These are phyloP conservation scores for Entoloma clypeatum DNA, from an alignment of 1,284 basidiomycete species.

Conservation along the genomic window DNA sequence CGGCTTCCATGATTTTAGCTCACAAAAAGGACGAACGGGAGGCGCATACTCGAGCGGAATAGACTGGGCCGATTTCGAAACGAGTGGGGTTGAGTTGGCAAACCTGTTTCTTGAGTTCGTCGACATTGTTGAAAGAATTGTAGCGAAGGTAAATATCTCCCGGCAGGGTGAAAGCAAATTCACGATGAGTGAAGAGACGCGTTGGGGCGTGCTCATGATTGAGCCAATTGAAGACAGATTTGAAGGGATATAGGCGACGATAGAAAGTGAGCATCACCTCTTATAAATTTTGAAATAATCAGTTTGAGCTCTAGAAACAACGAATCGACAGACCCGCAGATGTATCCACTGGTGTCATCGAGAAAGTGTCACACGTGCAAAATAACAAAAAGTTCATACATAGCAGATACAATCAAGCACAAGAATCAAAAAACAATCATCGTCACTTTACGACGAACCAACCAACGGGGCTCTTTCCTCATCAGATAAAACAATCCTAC, in stretches of 20 bases:
- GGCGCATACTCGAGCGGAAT: conserved; percentile 75
- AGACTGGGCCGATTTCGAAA: conserved; percentile 97
- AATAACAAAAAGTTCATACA: too few species aligned
- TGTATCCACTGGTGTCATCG: conserved; percentile 14
- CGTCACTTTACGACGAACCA: conserved; percentile 21
- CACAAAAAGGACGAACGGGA: conserved; percentile 2
- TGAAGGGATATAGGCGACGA: conserved; percentile 90
- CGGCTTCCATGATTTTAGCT: conserved; percentile 50
- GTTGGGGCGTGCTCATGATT: conserved; percentile 83
- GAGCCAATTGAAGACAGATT: conserved; percentile 91
- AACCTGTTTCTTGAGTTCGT: conserved; percentile 93
- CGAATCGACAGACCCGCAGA: conserved; percentile 24
- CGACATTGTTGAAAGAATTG: conserved; percentile 82
- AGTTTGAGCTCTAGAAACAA: background rate
- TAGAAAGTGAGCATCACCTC: conserved; percentile 88
- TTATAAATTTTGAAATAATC: conserved; percentile 18
- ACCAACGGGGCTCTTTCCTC: conserved; percentile 85
- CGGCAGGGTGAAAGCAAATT: conserved; percentile 94
- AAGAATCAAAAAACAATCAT: background rate
- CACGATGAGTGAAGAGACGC: conserved; percentile 85
- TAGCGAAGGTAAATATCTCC: conserved; percentile 95
- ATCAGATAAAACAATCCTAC: conserved; percentile 63
- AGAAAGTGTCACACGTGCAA: conserved; percentile 4
- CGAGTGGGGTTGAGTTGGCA: conserved; percentile 81
- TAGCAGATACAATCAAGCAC: too few species aligned